phyloP scores from a whole-genome alignment of 305 asterid species.

The Solanum aculeatissimum region DNA sequence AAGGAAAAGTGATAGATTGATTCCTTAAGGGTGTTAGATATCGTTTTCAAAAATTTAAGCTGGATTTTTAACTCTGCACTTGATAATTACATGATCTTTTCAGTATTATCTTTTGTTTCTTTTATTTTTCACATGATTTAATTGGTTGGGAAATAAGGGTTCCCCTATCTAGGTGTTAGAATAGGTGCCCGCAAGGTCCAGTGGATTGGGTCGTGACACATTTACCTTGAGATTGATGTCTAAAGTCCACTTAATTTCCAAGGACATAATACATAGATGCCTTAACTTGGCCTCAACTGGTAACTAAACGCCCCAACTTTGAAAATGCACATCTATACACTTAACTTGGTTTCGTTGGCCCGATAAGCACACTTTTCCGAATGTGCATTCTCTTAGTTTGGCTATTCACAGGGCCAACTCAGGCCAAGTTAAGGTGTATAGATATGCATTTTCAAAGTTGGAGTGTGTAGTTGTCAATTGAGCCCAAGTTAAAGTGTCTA shows the following conservation, averaged over 20 bases:
- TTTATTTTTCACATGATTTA: too few species aligned
- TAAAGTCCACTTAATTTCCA: neutral
- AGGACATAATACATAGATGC: neutral
- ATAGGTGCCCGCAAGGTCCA: too few species aligned
- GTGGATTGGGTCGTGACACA: neutral
- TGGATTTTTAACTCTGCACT: too few species aligned
- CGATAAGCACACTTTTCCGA: neutral
- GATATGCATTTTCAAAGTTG: neutral
- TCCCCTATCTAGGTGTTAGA: too few species aligned
- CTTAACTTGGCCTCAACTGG: neutral
- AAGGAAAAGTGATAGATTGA: too few species aligned
- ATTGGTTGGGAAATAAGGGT: too few species aligned
- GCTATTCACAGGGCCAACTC: neutral
- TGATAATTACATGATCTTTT: too few species aligned
- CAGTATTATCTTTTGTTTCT: too few species aligned
- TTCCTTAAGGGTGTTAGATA: too few species aligned
- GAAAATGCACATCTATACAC: neutral
- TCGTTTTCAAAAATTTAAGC: too few species aligned
- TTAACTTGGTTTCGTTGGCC: neutral
- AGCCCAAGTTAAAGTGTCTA: neutral
- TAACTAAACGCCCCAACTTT: neutral
- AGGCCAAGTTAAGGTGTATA: neutral
- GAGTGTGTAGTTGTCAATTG: neutral
- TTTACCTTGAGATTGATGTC: neutral
- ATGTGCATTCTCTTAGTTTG: neutral